These are phyloP conservation scores for Clavispora santaluciae DNA, from an alignment of 805 yeast genomes.

Conservation along the genomic window DNA sequence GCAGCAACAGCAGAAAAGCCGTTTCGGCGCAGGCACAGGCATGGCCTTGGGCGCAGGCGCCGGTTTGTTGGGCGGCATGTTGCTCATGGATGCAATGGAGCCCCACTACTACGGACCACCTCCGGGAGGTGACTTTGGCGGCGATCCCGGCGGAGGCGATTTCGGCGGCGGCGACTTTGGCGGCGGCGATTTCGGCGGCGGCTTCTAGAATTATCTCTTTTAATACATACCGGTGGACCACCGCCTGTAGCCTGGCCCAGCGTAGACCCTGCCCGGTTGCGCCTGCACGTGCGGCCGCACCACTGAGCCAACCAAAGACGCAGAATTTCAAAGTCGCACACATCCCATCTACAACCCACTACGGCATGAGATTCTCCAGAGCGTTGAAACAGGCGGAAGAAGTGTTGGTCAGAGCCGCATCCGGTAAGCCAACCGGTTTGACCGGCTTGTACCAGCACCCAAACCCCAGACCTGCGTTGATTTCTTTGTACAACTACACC, in stretches of 20 bases:
- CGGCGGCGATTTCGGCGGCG: slow-evolving; percentile 5
- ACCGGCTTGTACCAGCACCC: slow-evolving; percentile 79
- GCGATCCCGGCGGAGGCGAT: slow-evolving; percentile 22
- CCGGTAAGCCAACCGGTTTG: slow-evolving; percentile 75
- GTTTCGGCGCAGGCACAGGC: slow-evolving; percentile 35
- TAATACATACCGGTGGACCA: too few species aligned
- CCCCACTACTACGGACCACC: slow-evolving; percentile 22
- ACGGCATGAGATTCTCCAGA: slow-evolving; percentile 37
- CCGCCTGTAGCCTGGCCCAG: not conserved
- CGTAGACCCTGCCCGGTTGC: not conserved
- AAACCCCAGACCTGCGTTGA: slow-evolving; percentile 74
- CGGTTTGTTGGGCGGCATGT: slow-evolving; percentile 60
- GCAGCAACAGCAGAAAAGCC: slow-evolving; percentile 19
- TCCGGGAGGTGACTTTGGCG: slow-evolving; percentile 30
- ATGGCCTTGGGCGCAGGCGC: slow-evolving; percentile 46
- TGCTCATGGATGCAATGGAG: slow-evolving; percentile 43
- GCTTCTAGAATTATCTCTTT: too few species aligned
- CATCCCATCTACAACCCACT: slow-evolving; percentile 1
- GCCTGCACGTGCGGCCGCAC: slow-evolving; percentile 15
- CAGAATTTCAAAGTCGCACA: slow-evolving; percentile 7
- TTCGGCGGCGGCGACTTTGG: slow-evolving; percentile 10
- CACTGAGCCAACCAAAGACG: slow-evolving; percentile 12
- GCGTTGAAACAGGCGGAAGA: slow-evolving; percentile 42
- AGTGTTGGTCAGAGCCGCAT: slow-evolving; percentile 53
- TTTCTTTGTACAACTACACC: slow-evolving; percentile 67